Conservation (phyloP, 2,329 filamentous ascomycete species). For the Parastagonospora nodorum region DNA sequence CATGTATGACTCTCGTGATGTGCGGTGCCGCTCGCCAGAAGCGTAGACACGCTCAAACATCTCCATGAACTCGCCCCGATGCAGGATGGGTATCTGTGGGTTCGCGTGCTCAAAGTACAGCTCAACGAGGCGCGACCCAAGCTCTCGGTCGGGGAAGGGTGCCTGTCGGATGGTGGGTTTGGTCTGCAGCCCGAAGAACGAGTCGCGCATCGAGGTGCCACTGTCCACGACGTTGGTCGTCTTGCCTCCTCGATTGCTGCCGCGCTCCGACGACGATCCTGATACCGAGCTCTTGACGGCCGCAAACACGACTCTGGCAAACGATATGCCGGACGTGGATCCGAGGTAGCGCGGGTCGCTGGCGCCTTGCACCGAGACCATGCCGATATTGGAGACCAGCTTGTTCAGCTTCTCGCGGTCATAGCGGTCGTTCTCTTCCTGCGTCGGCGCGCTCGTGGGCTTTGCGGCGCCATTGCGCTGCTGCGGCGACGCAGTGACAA, state of each 20-base stretch:
- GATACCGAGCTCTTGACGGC: constrained; percentile 80
- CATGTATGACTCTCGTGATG: constrained; percentile 84
- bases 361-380: constrained; percentile 77
- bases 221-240: constrained; percentile 55
- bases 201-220: constrained; percentile 87
- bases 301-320: constrained; percentile 90
- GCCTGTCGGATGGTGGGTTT: constrained; percentile 86
- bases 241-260: constrained; percentile 64
- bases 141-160: constrained; percentile 76
- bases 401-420: constrained; percentile 68
- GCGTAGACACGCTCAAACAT: constrained; percentile 84
- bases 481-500: constrained; percentile 16
- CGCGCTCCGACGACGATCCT: constrained; percentile 63
- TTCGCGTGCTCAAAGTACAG: constrained; percentile 97
- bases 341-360: constrained; percentile 82
- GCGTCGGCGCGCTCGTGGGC: constrained; percentile 18
- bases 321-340: constrained; percentile 88
- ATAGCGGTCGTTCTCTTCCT: constrained; percentile 54
- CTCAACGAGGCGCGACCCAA: constrained; percentile 73
- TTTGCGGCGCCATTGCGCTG: constrained; percentile 29
- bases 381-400: constrained; percentile 71
- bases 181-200: constrained; percentile 94
- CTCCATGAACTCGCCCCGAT: constrained; percentile 86
- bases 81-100: constrained; percentile 91
- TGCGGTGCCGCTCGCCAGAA: constrained; percentile 67